These are phyloP conservation scores for Raphanus raphanistrum DNA, from an alignment of 345 rosid species.

Conservation along the genomic window DNA sequence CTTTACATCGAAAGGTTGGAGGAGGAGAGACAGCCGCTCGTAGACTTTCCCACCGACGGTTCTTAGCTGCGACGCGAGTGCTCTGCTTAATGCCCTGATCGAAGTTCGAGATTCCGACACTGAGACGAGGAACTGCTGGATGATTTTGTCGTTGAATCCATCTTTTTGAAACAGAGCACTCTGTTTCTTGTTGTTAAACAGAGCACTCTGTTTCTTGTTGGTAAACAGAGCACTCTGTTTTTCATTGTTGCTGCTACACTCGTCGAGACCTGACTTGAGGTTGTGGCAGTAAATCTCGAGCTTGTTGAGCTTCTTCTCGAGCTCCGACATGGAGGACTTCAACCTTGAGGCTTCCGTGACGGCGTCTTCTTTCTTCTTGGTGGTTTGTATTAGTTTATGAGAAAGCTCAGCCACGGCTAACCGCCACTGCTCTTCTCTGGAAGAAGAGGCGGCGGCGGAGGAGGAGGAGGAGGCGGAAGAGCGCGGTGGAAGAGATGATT, in stretches of 20 bases:
- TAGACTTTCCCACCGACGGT: conserved; percentile 60
- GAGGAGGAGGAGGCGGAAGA: conserved; percentile 26
- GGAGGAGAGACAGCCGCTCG: conserved; percentile 62
- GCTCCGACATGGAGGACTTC: conserved; percentile 79
- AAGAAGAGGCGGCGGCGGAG: conserved; percentile 31
- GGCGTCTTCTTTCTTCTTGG: conserved; percentile 84
- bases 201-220: conserved; percentile 33
- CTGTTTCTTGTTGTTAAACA: conserved; percentile 32
- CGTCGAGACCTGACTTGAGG: conserved; percentile 77
- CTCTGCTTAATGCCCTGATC: conserved; percentile 60
- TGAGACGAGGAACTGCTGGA: conserved; percentile 61
- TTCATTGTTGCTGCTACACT: conserved; percentile 47
- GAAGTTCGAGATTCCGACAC: conserved; percentile 75
- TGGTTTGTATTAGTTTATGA: conserved; percentile 71
- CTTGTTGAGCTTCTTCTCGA: conserved; percentile 89
- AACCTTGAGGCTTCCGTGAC: conserved; percentile 71
- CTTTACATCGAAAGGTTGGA: conserved; percentile 70
- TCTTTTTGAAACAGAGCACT: conserved; percentile 23
- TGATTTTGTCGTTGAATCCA: conserved; percentile 47
- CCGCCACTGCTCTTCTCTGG: conserved; percentile 76
- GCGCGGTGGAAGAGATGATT: conserved; percentile 26
- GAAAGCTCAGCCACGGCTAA: conserved; percentile 78
- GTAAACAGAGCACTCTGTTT: conserved; percentile 27
- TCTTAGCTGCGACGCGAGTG: conserved; percentile 61
- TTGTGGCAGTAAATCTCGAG: conserved; percentile 80